Conservation (phyloP, 2,329 filamentous ascomycete species). For the Pestalotiopsis sp. region DNA sequence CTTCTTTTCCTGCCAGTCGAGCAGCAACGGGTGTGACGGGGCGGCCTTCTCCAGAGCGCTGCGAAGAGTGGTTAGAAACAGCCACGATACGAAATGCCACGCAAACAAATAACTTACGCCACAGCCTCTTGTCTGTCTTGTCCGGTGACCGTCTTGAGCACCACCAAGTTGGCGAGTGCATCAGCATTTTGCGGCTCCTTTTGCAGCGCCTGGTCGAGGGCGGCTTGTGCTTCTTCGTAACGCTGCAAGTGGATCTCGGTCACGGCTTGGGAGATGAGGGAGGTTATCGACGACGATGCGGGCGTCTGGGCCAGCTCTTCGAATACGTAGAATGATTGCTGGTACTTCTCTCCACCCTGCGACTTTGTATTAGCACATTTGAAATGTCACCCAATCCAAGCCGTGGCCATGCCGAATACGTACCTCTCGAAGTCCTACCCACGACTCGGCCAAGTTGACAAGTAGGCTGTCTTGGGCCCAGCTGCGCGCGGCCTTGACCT, state of each 20-base stretch:
- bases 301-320: constrained; percentile 92
- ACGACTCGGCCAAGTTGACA: constrained; percentile 93
- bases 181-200: constrained; percentile 73
- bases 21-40: constrained; percentile 70
- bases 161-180: constrained; percentile 80
- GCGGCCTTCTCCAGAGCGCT: constrained; percentile 61
- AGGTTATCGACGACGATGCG: constrained; percentile 74
- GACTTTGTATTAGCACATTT: constrained; percentile 13
- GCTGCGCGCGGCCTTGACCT: constrained; percentile 81
- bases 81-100: not conserved
- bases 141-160: constrained; percentile 76
- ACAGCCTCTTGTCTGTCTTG: constrained; percentile 62
- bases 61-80: not conserved
- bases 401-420: constrained; percentile 27
- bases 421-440: constrained; percentile 88
- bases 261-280: constrained; percentile 84
- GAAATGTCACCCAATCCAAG: not conserved
- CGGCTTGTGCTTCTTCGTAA: constrained; percentile 84
- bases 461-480: constrained; percentile 96
- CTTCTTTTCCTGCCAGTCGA: constrained; percentile 82
- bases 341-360: constrained; percentile 92
- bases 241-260: constrained; percentile 90
- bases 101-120: constrained; percentile 47
- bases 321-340: constrained; percentile 96
- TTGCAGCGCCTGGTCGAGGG: constrained; percentile 77